Base-by-base conservation (phyloP, 352 stramenopile species). In the Globisporangium polare region DNA sequence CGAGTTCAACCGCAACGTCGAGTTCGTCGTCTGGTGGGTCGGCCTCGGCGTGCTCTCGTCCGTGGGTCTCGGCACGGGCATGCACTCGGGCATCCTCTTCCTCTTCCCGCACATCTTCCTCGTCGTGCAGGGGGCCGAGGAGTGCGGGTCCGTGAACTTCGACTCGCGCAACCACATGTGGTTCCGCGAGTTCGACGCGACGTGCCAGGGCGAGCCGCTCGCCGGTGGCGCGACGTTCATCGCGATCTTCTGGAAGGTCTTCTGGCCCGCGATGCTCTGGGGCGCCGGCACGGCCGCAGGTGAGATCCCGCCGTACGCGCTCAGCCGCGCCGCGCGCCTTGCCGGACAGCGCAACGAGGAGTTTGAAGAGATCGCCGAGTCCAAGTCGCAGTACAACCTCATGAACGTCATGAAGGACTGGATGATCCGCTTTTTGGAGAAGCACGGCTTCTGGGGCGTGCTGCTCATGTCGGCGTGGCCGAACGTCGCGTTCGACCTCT, bases 71-170 rank as follows among this genome's bases (percentile, higher is more conserved):
- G 94, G 94, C 60, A 97, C 88, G 22, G 94, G 94, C 51, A 96
- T 98, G 80, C 94, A 98, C 75, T 97, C 89, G 60, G 92, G 92
- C 62, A 95, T 98, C 47, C 76, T 98, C 13, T 98, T 98, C 68
- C 74, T 98, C 12, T 97, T 97, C 75, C 94, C 94, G 41, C 94
- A 98, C 73, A 98, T 98, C 54, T 97, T 98, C 73, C 73, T 95
- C 56, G 92, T 97, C 39, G 88, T 96, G 27, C 86, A 93, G 31
- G 89, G 86, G 22, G 90, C 86, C 2, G 67, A 97, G 57, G 89
- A 93, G 59, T 97, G 91, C 69, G 76, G 77, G 26, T 95, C 88
- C 42, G 68, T 95, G 52, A 74, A 90, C 57, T 97, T 97, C 67
- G 88, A 97, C 61, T 93, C 84, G 60, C 76, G 75, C 43, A 71